Conservation (phyloP, 1,284 basidiomycete genomes). For the Cryptococcus neoformans region DNA sequence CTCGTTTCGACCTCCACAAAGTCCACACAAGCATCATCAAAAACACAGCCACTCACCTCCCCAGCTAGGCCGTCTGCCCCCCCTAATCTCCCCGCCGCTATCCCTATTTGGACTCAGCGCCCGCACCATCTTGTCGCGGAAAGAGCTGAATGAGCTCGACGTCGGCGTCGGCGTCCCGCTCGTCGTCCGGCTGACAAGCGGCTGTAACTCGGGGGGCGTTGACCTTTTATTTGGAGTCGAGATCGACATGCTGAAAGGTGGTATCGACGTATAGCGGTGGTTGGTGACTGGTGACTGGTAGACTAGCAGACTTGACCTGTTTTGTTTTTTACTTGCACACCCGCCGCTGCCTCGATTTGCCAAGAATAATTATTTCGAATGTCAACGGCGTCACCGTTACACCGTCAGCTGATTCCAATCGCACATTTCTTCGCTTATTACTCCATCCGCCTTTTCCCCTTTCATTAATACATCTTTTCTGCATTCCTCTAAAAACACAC, state of each 20-base stretch:
- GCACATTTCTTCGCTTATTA: no score
- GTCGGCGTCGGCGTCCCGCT: not conserved
- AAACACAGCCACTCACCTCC: slow-evolving; percentile 10
- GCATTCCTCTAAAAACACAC: no score
- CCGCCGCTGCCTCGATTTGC: no score
- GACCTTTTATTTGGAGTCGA: not conserved
- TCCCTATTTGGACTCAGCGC: slow-evolving; percentile 18
- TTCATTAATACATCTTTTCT: no score
- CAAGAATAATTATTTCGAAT: no score
- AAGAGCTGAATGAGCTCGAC: slow-evolving; percentile 8
- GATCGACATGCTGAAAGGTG: not conserved
- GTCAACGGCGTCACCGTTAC: no score
- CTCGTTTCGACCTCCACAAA: no score
- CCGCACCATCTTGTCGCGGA: slow-evolving; percentile 15
- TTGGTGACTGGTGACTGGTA: not conserved
- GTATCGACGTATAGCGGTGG: not conserved
- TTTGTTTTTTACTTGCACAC: no score
- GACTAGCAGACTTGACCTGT: not conserved
- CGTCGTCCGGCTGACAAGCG: not conserved
- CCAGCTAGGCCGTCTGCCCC: slow-evolving; percentile 11
- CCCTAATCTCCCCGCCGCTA: slow-evolving; percentile 1
- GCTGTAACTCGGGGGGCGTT: not conserved
- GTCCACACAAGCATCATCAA: not conserved
- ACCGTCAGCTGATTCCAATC: no score
- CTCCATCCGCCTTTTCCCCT: no score